Base-by-base conservation (phyloP, 306 rosid species). In the Citrullus mucosospermus region DNA sequence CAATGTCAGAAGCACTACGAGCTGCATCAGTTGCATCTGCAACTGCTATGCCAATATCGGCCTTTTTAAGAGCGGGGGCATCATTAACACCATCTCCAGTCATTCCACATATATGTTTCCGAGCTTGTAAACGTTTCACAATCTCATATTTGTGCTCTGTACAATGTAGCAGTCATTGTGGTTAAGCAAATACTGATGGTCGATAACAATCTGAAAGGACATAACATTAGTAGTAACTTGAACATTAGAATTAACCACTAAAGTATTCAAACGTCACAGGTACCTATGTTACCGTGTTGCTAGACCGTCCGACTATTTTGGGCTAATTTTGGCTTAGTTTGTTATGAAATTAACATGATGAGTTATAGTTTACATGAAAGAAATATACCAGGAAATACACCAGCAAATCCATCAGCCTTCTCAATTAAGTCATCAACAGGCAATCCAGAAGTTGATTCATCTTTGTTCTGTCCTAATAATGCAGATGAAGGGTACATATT, bases 11-110 rank as follows among this genome's bases (percentile, higher is more conserved):
- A 62, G 97, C 97, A 15, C 96, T 85, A 28, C 91, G 93, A 82
- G 97, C 97, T 39, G 97, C 97, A 66, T 92, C 97, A 59, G 97
- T 89, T 69, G 97, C 96, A 86, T 90, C 97, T 5, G 96, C 96
- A n/a, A 92, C 97, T 79, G 97, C 97, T 76, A 92, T 92, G 73
- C 97, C 97, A n/a, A 92, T 90, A 80, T 92, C 97, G 30, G 97
- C 97, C 58, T 83, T 92, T 72, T 90, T 92, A 75, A 92, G 97
- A 70, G 95, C 95, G 20, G 97, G 95, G 70, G 97, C 96, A 85
- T 92, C 97, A 63, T 92, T 92, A 20, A 92, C 97, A 46, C 97
- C 97, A 61, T 92, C 97, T 50, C 96, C 97, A 25, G 97, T 92
- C 97, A 92, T 92, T 77, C 97, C 97, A 56, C 97, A 90, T 70